Base-by-base conservation (phyloP, 352 stramenopile species). In the Phytophthora crassamura region DNA sequence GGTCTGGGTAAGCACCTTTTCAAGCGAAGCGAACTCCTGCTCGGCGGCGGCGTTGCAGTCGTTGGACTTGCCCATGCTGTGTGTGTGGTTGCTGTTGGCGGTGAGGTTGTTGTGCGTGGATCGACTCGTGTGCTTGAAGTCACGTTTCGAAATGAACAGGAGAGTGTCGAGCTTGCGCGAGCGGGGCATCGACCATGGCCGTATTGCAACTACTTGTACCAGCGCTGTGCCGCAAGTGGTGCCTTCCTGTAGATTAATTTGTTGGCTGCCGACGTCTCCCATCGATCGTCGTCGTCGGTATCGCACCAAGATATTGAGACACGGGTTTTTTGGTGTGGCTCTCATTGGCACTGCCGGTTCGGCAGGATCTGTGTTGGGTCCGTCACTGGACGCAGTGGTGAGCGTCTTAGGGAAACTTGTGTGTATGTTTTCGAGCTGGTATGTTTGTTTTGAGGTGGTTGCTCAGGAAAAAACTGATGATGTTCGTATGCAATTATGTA, bases 1-100 rank as follows among this genome's bases (percentile, higher is more conserved):
- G 28, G 62, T 70, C 25, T 70, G 40, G 56, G 50, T 55, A 1
- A 70, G 56, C 28, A 70, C 40, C 51, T 57, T 42, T 20, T 70
- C 62, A 5, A 70, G 55, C n/a, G 41, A 60, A 1, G 48, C 14
- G 39, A 70, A 70, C 48, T 67, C 48, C n/a, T 67, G 59, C 14
- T 65, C 49, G 22, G 14, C 36, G 33, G 54, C 51, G 16, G 16
- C 32, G 32, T 67, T 64, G 22, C 47, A 18, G 34, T 63, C 42
- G 38, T 36, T 43, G 46, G 45, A 59, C 39, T 53, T 69, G 53
- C 48, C 38, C 61, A 69, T 69, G 46, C n/a, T 48, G n/a, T 57
- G 15, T 42, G 45, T 35, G 25, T 52, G 12, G 45, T 22, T 32
- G 55, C 16, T 22, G 34, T 57, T 57, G 56, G 47, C 36, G 38